phyloP scores from a whole-genome alignment of 495 filamentous ascomycete genomes.

The Letharia columbiana region DNA sequence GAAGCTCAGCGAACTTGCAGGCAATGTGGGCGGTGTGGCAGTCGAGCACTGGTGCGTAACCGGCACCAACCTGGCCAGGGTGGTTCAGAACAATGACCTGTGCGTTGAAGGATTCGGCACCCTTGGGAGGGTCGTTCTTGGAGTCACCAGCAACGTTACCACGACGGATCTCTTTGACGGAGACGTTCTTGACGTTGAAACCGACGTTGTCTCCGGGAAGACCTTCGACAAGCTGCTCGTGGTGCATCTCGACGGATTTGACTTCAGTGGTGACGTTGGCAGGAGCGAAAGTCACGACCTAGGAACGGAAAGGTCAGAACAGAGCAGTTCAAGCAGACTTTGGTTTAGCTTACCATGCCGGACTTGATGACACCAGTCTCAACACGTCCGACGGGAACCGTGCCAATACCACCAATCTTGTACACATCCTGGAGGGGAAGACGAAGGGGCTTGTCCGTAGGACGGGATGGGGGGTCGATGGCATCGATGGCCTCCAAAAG shows the following conservation, averaged over 20 bases:
- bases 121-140: slow-evolving; percentile 97
- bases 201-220: slow-evolving; percentile 98
- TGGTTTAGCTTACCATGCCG: slow-evolving; percentile 62
- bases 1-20: slow-evolving; percentile 98
- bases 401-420: slow-evolving; percentile 99
- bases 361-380: slow-evolving; percentile 97
- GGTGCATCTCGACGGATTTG: slow-evolving; percentile 99
- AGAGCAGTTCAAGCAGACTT: slow-evolving; percentile 39
- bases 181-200: slow-evolving; percentile 99
- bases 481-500: slow-evolving; percentile 97
- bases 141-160: slow-evolving; percentile 99
- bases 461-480: slow-evolving; percentile 86
- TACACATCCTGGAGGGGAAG: slow-evolving; percentile 99
- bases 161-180: slow-evolving; percentile 99
- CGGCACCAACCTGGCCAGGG: slow-evolving; percentile 97
- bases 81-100: slow-evolving; percentile 99
- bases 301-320: not conserved
- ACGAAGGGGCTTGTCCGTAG: slow-evolving; percentile 94
- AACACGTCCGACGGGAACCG: slow-evolving; percentile 98
- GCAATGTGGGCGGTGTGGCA: slow-evolving; percentile 99
- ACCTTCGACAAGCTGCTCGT: slow-evolving; percentile 98
- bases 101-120: slow-evolving; percentile 88
- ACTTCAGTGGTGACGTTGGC: slow-evolving; percentile 99
- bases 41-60: slow-evolving; percentile 96
- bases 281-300: slow-evolving; percentile 66